Base-by-base conservation (phyloP, 805 yeast species). In the Kodamaea laetipori region DNA sequence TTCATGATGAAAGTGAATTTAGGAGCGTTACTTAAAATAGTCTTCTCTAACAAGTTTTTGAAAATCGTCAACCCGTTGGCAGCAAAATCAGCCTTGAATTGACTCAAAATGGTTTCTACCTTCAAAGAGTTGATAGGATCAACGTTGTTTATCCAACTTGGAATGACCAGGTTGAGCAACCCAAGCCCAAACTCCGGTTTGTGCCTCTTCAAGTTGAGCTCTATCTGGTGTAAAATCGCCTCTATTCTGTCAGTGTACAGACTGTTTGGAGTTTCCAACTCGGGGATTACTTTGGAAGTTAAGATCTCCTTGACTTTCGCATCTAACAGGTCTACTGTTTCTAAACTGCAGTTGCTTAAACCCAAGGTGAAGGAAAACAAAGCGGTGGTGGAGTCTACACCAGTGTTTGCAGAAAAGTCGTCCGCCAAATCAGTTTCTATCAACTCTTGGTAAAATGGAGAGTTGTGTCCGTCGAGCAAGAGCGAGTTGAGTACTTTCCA, bases 111-210 rank as follows among this genome's bases (percentile, higher is more conserved):
- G 8, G 71, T 72, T 51, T 86, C 85, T 64, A 87, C 85, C 43
- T 81, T 81, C 38, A 94, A 65, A 3, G 76, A 54, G 9, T 80
- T 76, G 51, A 92, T 69, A 1, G 95, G 95, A 62, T 88, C 87
- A n/a, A 79, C 76, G 16, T 78, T 80, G 59, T 89, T 89, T 40
- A 86, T 82, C 87, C 97, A 90, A 7, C 88, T 81, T 6, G 96
- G 87, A n/a, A 87, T 77, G 6, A 94, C 50, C 1, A 88, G 76
- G 58, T 80, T 80, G 25, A 92, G 69, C 37, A 92, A 60, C 27
- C 81, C 81, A 70, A 94, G 68, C 8, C 99, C 99, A 68, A 89
- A 94, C 47, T 87, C 86, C 0, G 98, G 83, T 53, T 84, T 90
- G 50, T 90, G 95, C 52, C 89, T 90, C 54, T 88, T 88, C 60